phyloP scores from a whole-genome alignment of 345 rosid species.

The Raphanus raphanistrum region DNA sequence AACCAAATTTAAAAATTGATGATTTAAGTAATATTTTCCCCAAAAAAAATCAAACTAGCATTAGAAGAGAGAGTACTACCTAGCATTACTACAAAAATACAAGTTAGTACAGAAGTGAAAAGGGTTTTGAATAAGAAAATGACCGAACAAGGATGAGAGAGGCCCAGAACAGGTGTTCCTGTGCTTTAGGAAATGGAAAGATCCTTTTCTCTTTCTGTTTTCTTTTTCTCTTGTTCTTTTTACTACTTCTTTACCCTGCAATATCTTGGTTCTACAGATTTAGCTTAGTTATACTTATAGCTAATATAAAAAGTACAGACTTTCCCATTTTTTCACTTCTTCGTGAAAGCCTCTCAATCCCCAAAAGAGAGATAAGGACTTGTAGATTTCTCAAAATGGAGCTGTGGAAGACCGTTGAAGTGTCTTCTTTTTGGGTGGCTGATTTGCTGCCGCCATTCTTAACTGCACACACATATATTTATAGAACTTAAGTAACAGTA shows the following conservation, averaged over 20 bases:
- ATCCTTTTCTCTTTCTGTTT: constrained; percentile 21
- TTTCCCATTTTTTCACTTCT: constrained; percentile 34
- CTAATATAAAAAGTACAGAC: constrained; percentile 27
- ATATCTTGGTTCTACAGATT: constrained; percentile 36
- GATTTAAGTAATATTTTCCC: no score
- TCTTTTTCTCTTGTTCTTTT: neutral
- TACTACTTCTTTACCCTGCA: constrained; percentile 12
- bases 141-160: constrained; percentile 30
- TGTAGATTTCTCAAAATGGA: constrained; percentile 63
- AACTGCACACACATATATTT: constrained; percentile 44
- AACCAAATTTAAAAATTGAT: no score
- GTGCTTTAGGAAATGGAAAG: constrained; percentile 37
- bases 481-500: constrained; percentile 6
- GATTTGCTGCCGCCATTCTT: constrained; percentile 48
- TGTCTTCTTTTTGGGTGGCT: constrained; percentile 45
- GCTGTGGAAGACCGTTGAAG: constrained; percentile 67
- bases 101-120: constrained; percentile 28
- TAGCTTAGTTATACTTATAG: constrained; percentile 33
- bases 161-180: constrained; percentile 36
- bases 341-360: constrained; percentile 11
- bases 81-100: constrained; percentile 20
- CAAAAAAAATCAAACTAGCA: neutral
- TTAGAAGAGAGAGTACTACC: constrained; percentile 15
- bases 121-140: neutral
- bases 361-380: constrained; percentile 30